Conservation (phyloP, 306 rosid genomes). For the Mucuna pruriens region DNA sequence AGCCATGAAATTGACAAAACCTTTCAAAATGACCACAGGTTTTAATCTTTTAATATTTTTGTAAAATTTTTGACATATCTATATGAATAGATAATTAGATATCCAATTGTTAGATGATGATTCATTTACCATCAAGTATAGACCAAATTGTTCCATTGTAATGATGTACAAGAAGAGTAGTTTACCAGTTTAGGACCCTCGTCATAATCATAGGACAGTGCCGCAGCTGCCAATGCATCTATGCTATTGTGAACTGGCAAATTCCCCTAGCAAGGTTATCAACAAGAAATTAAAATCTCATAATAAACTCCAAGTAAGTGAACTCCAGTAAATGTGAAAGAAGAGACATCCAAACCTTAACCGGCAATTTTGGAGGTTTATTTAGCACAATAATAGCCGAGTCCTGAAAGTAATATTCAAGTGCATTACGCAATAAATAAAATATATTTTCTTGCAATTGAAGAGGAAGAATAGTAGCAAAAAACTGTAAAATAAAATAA, state of each 20-base stretch:
- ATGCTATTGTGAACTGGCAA: slow-evolving; percentile 92
- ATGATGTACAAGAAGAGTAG: slow-evolving; percentile 32
- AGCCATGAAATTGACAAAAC: slow-evolving; percentile 29
- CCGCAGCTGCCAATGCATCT: slow-evolving; percentile 98
- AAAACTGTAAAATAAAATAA: slow-evolving; percentile 34
- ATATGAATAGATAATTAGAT: slow-evolving; percentile 21
- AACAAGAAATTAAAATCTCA: slow-evolving; percentile 38
- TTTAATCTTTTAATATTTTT: slow-evolving; percentile 25
- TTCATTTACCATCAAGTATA: slow-evolving; percentile 25
- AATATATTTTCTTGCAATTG: slow-evolving; percentile 9
- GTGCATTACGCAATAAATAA: slow-evolving; percentile 13
- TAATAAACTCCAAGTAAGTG: slow-evolving; percentile 12
- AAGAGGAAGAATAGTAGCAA: slow-evolving; percentile 20
- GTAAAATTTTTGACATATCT: background rate
- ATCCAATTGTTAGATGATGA: background rate
- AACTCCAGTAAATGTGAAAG: slow-evolving; percentile 17
- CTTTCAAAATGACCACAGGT: background rate
- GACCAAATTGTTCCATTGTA: slow-evolving; percentile 3
- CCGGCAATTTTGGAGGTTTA: slow-evolving; percentile 93
- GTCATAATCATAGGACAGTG: slow-evolving; percentile 77
- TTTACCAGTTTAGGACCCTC: slow-evolving; percentile 94
- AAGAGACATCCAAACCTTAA: slow-evolving; percentile 68
- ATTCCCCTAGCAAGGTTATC: slow-evolving; percentile 71
- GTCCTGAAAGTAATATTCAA: slow-evolving; percentile 63
- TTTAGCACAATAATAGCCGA: slow-evolving; percentile 80